These are phyloP conservation scores for Suaeda aralocaspica DNA, from an alignment of 148 eudicot species.

Conservation along the genomic window DNA sequence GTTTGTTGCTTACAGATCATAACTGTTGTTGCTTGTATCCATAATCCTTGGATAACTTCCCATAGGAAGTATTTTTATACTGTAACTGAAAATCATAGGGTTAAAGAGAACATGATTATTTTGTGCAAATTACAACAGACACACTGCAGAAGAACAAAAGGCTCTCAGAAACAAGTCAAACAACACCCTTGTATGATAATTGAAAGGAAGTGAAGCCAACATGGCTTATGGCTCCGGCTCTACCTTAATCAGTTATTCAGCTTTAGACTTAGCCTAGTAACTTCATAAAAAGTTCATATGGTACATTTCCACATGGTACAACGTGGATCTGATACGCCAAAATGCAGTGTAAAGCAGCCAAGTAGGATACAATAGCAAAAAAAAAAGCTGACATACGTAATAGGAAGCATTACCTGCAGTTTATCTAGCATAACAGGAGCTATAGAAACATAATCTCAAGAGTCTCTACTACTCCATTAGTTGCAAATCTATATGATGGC, in stretches of 20 bases:
- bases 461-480: background rate
- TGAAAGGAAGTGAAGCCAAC: background rate
- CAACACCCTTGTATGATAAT: background rate
- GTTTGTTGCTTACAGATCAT: slow-evolving; percentile 72
- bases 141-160: slow-evolving; percentile 20
- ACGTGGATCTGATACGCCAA: background rate
- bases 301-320: background rate
- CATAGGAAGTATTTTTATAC: slow-evolving; percentile 87
- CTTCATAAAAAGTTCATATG: background rate
- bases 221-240: background rate
- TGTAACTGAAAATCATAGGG: slow-evolving; percentile 50
- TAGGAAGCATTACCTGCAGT: background rate
- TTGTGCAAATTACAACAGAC: slow-evolving; percentile 12
- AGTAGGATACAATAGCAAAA: background rate
- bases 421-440: background rate
- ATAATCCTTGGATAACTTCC: slow-evolving; percentile 95
- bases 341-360: background rate
- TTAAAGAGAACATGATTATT: slow-evolving; percentile 16
- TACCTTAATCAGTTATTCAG: background rate
- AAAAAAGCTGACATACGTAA: background rate
- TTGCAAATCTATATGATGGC: background rate
- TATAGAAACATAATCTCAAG: background rate
- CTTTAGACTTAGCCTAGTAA: background rate
- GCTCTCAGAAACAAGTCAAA: background rate
- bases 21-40: slow-evolving; percentile 85